Evolutionary conservation across 2,329 filamentous ascomycete species (phyloP), one percentile per base, ranked within the genome.

Genomic region (Phyllosticta citrichinensis): DNA sequence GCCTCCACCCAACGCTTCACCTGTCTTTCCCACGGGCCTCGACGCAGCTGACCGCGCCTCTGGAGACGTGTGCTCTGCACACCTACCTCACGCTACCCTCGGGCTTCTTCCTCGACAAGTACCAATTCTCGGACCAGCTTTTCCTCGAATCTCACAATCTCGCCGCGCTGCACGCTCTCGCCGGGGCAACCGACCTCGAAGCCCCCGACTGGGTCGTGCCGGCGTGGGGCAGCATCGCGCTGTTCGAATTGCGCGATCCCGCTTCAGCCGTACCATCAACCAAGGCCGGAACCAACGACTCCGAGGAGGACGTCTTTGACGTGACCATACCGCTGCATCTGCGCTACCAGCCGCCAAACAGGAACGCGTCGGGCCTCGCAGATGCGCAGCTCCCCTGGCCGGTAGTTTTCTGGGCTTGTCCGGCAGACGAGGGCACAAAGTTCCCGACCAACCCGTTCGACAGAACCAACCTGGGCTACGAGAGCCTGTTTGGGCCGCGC

Each of bases 341-440:
- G 2, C 87, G 93, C 33, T 97, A 97, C 71, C 80, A 96, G 4
- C 75, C 79, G 5, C 88, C 88, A 0, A 79, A 80, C 0, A 65
- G 86, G 2, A 78, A 83, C 64, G 72, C 75, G 2, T 66, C 78
- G 4, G 63, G 69, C 17, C 67, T 72, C 56, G 62, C 63, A 0
- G 24, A 22, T 22, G 73, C 86, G 0, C 76, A 84, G n/a, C 72
- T 94, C 0, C 89, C 93, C 0, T 92, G 88, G 77, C 93, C 93
- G 0, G 82, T 84, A 0, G 82, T 97, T 0, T 97, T 97, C 77
- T 97, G 92, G 92, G 91, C 91, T 0, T 97, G 93, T 69, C 79
- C 82, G 8, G 83, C 86, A 0, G 81, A 83, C 10, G 81, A 84
- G 57, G 84, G 82, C 0, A 80, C 80, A 0, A 87, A 89, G 67